Conservation (phyloP, 768 basidiomycete genomes). For the Leccinum boreale region DNA sequence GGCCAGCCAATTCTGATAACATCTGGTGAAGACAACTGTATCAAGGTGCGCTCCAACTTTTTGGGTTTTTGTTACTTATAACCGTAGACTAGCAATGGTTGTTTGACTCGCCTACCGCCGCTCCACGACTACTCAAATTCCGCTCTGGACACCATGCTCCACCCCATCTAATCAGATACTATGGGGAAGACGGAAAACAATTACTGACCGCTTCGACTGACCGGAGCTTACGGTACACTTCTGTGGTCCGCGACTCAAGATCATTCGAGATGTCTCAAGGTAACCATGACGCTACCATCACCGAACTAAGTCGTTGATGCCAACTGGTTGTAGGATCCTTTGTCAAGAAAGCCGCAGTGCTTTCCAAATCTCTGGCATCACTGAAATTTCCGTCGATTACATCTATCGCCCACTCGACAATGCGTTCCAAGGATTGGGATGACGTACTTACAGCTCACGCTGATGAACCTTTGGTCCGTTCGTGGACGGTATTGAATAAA, state of each 20-base stretch:
- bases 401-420: constrained; percentile 72
- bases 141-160: constrained; percentile 91
- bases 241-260: constrained; percentile 91
- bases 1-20: constrained; percentile 90
- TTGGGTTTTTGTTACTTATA: background rate
- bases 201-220: constrained; percentile 87
- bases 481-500: constrained; percentile 87
- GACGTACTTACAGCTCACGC: constrained; percentile 90
- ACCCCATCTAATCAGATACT: constrained; percentile 89
- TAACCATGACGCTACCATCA: constrained; percentile 22
- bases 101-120: constrained; percentile 84
- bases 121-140: constrained; percentile 87
- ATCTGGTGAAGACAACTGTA: constrained; percentile 90
- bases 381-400: constrained; percentile 84
- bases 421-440: constrained; percentile 94
- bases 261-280: constrained; percentile 96
- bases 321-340: constrained; percentile 63
- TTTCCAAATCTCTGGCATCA: constrained; percentile 75
- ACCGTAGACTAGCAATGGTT: constrained; percentile 81
- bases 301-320: constrained; percentile 1
- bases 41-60: constrained; percentile 61
- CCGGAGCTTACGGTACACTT: constrained; percentile 84
- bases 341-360: constrained; percentile 70
- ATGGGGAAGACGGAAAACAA: constrained; percentile 96
- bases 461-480: constrained; percentile 77